Base-by-base conservation (phyloP, 163 green algal species). In the Coccomyxa subellipsoidea region DNA sequence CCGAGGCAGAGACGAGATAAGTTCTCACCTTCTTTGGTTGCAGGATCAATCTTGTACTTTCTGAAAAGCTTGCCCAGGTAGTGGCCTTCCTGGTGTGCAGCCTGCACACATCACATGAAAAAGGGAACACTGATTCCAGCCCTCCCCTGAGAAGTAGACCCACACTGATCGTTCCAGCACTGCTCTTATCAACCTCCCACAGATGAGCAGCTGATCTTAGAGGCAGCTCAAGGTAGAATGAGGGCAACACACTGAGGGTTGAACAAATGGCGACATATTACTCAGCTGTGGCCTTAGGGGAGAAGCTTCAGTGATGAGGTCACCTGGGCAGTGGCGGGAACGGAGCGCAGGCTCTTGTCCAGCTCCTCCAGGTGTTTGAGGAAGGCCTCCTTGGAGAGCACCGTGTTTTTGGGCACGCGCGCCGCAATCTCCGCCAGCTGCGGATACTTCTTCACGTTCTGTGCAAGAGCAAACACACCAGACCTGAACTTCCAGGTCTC, bases 81-180 rank as follows among this genome's bases (percentile, higher is more conserved):
- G 39, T 86, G 34, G 1, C 87, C 87, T 75, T 91, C 81, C 81
- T 91, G 87, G 21, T 79, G 69, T 9, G 89, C 89, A 76, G 90
- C 88, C 82, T 92, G 86, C 39, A 23, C 6, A 73, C 4, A 23
- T 8, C 66, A 73, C 66, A 66, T 66, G 12, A 66, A 66, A 12
- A 66, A 66, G 12, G 18, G 18, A 66, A 18, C 47, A 66, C 18
- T 66, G 12, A 29, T 12, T 12, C 47, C 12, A 66, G 18, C 47
- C 47, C 12, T 18, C 47, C 47, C 18, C 47, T 66, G 47, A 66
- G n/a, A n/a, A n/a, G n/a, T n/a, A n/a, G n/a, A n/a, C n/a, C n/a
- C n/a, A n/a, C n/a, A n/a, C n/a, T n/a, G n/a, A n/a, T n/a, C n/a
- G n/a, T n/a, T n/a, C n/a, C n/a, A n/a, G n/a, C n/a, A n/a, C n/a